Base-by-base conservation (phyloP, 78 protist species). In the Dictyostelium firmibasis region DNA sequence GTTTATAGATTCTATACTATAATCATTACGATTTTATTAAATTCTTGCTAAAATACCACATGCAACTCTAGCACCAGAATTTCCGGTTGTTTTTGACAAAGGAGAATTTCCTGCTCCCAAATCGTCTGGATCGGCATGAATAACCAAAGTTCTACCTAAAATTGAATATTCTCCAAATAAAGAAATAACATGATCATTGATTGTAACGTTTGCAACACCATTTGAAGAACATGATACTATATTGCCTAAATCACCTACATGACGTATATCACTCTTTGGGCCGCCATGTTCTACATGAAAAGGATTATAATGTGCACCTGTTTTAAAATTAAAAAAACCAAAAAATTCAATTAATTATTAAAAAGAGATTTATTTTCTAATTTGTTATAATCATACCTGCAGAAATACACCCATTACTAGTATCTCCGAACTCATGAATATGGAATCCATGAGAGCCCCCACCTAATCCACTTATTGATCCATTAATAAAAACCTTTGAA, bases 161-260 rank as follows among this genome's bases (percentile, higher is more conserved):
- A 76, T 76, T 29, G 31, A 29, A 4, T 6, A 38, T 23, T 76
- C 33, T n/a, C 35, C 35, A 41, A 38, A 38, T 8, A 76, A 18
- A 4, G 62, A 38, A 41, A 76, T 76, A n/a, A 38, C 16, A 3
- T 20, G 23, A 76, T 76, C 83, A 18, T 8, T 20, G 3, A 31
- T 74, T 16, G 16, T 7, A 0, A 74, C 44, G 0, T 3, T 33
- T 18, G 53, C 44, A 18, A 33, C 11, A 10, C 23, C 23, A 33
- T 3, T 72, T 4, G 31, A 23, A 2, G 44, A 0, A 31, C 47
- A 38, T 38, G 83, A 18, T 1, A 0, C 10, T 20, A 76, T 76
- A 38, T 76, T 76, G 1, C 83, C 83, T 10, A 76, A 38, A 38
- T 76, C 83, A 1, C 83, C 83, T 7, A 38, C 83, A 76, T 76